Evolutionary conservation across 352 stramenopile species (phyloP), one percentile per base, ranked within the genome.

Genomic region (Phytophthora cajani): DNA sequence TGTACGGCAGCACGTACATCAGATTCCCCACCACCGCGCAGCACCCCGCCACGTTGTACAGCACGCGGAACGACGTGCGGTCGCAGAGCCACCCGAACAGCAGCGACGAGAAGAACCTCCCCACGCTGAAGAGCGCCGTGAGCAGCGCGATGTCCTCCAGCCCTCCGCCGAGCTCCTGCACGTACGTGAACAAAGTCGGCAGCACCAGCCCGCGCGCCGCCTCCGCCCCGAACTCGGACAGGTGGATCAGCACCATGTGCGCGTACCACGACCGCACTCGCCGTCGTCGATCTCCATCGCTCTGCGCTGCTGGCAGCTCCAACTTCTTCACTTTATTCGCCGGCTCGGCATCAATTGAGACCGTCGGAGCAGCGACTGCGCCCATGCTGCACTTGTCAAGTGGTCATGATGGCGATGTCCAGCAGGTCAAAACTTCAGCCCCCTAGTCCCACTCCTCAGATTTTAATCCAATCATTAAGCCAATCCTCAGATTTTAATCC

Each of bases 151-250:
- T 80, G 57, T 85, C 81, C 57, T 69, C 67, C 58, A 94, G 58
- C 14, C 83, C 84, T 5, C 82, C 83, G 7, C 78, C 84, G n/a
- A 94, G 72, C 36, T 72, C 67, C 55, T 89, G 55, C 6, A 78
- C 68, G 60, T 94, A 94, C 5, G 73, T 79, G 54, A 91, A 94
- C 30, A 94, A 67, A 38, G 86, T 92, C 44, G 86, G 77, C 25
- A 94, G 65, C 5, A 91, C 82, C 7, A 94, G 50, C 7, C 86
- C 86, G 2, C 86, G 82, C 16, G 84, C 74, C 6, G 84, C 62
- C 42, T 94, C 86, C 9, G 84, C 80, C 5, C 71, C 70, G 54
- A 94, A 91, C 64, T 91, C 81, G 47, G 69, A 82, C 44, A 86
- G 66, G 50, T 81, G 71, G 50, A 93, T 86, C 40, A 93, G 60